These are phyloP conservation scores for Colletotrichum neosansevieriae DNA, from an alignment of 2,329 filamentous ascomycete species.

Conservation along the genomic window DNA sequence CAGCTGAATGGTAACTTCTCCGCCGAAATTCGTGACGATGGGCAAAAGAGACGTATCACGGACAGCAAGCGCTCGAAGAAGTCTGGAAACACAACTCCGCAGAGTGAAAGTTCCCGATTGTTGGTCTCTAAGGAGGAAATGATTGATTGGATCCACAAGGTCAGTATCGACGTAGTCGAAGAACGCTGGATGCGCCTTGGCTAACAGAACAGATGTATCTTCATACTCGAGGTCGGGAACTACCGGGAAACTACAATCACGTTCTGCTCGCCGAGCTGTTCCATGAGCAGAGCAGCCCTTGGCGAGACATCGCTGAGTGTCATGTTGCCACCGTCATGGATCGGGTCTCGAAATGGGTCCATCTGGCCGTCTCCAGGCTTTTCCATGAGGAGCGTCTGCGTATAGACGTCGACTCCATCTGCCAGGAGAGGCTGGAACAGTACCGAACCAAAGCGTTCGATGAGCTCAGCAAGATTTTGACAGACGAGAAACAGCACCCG, in stretches of 20 bases:
- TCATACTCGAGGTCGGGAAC: conserved; percentile 54
- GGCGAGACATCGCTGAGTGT: conserved; percentile 49
- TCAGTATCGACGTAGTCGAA: background rate
- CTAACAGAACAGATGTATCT: background rate
- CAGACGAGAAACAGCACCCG: conserved; percentile 51
- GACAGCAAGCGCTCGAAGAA: no score
- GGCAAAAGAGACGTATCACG: conserved; percentile 49
- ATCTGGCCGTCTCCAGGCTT: background rate
- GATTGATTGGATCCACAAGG: background rate
- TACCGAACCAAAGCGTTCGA: background rate
- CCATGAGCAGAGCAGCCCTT: conserved; percentile 66
- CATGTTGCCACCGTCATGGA: conserved; percentile 8
- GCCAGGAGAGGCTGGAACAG: background rate
- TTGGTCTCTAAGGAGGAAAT: conserved; percentile 25
- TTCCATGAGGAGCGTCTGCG: conserved; percentile 19
- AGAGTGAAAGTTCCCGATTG: conserved; percentile 33
- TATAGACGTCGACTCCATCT: background rate
- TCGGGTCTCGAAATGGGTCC: conserved; percentile 8
- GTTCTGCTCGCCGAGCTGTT: conserved; percentile 71
- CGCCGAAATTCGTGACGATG: conserved; percentile 53
- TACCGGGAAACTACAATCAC: conserved; percentile 72
- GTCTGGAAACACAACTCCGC: background rate
- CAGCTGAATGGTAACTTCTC: conserved; percentile 62
- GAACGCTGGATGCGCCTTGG: no score
- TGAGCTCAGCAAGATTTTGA: conserved; percentile 15